Evolutionary conservation across 2,329 filamentous ascomycete genomes (phyloP).

Genomic region (Diaporthe vaccinii): DNA sequence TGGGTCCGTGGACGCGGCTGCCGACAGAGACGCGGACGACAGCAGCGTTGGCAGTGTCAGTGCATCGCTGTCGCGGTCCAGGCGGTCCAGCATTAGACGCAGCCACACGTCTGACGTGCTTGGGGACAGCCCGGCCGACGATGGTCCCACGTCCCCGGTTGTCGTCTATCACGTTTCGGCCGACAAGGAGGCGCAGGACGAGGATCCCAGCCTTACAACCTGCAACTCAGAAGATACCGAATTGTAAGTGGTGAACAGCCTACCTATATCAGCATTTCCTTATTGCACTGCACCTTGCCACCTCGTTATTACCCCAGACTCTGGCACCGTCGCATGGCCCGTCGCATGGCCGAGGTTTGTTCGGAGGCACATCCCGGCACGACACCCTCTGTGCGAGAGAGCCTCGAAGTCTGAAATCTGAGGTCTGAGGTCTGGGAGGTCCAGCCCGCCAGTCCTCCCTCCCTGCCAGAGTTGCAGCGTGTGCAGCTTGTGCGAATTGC

Average conservation of each 20-base stretch:
- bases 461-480: constrained; percentile 10
- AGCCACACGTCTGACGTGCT: constrained; percentile 54
- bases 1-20: constrained; percentile 46
- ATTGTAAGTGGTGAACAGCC: constrained; percentile 55
- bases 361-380: constrained; percentile 23
- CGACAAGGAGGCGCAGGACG: constrained; percentile 40
- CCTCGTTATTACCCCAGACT: constrained; percentile 14
- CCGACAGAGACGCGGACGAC: constrained; percentile 54
- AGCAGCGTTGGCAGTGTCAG: constrained; percentile 45
- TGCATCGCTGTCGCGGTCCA: constrained; percentile 40
- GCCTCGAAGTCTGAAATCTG: constrained; percentile 2
- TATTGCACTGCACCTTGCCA: constrained; percentile 20
- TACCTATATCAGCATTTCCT: constrained; percentile 6
- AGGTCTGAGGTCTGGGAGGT: constrained; percentile 11
- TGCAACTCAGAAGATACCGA: constrained; percentile 63
- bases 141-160: constrained; percentile 44
- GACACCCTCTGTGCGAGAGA: constrained; percentile 9
- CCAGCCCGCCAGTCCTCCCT: background rate
- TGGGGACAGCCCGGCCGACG: constrained; percentile 55
- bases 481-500: constrained; percentile 12
- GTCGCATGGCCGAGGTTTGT: constrained; percentile 28
- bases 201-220: constrained; percentile 57
- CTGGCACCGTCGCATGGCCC: constrained; percentile 27
- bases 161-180: constrained; percentile 29
- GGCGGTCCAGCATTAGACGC: constrained; percentile 49